A percentile compares a stretch with the other conserved stretches of the same genome.
Evolutionary conservation across 306 rosid species (phyloP).

Genomic region (Chamaecrista fasciculata): DNA sequence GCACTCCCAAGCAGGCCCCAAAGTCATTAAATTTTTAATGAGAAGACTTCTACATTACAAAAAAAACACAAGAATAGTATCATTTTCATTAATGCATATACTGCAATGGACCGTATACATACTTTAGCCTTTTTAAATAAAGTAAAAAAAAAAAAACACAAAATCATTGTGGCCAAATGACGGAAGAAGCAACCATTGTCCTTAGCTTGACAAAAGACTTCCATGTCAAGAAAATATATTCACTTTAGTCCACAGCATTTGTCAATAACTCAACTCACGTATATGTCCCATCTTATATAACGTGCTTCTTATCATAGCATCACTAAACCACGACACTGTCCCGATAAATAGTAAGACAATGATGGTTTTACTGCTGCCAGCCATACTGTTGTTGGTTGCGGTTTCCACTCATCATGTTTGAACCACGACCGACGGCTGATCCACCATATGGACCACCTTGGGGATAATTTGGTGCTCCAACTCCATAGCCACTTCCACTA

Average conservation of each 20-base stretch:
- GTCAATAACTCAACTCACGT: slow-evolving; percentile 3
- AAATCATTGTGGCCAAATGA: not conserved
- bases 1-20: too few species aligned
- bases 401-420: slow-evolving; percentile 45
- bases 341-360: not conserved
- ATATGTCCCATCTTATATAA: not conserved
- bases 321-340: slow-evolving; percentile 7
- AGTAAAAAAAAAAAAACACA: not conserved
- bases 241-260: slow-evolving; percentile 15
- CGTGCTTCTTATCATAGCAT: not conserved
- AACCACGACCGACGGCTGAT: slow-evolving; percentile 46
- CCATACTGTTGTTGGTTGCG: slow-evolving; percentile 51
- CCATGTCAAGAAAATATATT: slow-evolving; percentile 7
- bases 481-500: slow-evolving; percentile 49
- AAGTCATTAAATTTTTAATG: too few species aligned
- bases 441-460: slow-evolving; percentile 56
- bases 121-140: not conserved
- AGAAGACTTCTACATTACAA: too few species aligned
- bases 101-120: too few species aligned
- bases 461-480: slow-evolving; percentile 53
- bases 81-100: too few species aligned
- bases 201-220: not conserved
- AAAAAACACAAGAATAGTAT: too few species aligned
- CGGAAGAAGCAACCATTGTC: not conserved
- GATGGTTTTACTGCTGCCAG: slow-evolving; percentile 2